A percentile compares a stretch with the other conserved stretches of the same genome.
Evolutionary conservation across 2,329 filamentous ascomycete genomes (phyloP).

Genomic region (Cryphonectria parasitica): DNA sequence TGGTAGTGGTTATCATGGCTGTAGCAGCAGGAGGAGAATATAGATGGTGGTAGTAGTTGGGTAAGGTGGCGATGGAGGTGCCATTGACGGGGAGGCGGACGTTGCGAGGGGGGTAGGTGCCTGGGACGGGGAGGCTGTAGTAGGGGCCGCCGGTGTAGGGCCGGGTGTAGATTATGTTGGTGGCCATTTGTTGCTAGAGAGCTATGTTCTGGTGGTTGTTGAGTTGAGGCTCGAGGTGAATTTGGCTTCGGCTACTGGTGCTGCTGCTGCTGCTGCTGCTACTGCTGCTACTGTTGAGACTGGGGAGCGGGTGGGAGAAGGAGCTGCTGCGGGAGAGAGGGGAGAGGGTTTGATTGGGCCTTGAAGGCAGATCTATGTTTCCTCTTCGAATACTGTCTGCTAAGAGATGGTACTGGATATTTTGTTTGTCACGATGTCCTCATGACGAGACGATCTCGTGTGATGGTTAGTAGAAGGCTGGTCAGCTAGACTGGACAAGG

Average conservation of each 20-base stretch:
- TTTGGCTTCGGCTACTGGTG: background rate
- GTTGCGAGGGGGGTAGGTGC: constrained; percentile 5
- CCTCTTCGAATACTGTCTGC: background rate
- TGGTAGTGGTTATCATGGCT: background rate
- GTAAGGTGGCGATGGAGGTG: constrained; percentile 10
- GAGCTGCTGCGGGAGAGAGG: background rate
- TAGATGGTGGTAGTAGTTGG: background rate
- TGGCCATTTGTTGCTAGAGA: constrained; percentile 11
- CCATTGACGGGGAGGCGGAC: constrained; percentile 20
- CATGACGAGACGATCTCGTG: background rate
- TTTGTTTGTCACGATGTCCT: background rate
- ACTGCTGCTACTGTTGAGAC: background rate
- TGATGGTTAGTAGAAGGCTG: background rate
- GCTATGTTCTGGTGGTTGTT: background rate
- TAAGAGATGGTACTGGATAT: background rate
- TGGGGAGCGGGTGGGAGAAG: background rate
- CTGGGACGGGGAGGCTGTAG: constrained; percentile 17
- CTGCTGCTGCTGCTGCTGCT: background rate
- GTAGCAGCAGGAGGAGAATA: background rate
- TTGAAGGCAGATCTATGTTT: background rate
- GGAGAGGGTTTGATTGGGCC: background rate
- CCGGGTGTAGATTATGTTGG: background rate
- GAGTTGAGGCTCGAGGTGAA: background rate
- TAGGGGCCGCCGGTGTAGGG: constrained; percentile 18
- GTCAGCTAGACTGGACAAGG: background rate